Conservation (phyloP, 2,329 filamentous ascomycete genomes). For the Colletotrichum liriopes region DNA sequence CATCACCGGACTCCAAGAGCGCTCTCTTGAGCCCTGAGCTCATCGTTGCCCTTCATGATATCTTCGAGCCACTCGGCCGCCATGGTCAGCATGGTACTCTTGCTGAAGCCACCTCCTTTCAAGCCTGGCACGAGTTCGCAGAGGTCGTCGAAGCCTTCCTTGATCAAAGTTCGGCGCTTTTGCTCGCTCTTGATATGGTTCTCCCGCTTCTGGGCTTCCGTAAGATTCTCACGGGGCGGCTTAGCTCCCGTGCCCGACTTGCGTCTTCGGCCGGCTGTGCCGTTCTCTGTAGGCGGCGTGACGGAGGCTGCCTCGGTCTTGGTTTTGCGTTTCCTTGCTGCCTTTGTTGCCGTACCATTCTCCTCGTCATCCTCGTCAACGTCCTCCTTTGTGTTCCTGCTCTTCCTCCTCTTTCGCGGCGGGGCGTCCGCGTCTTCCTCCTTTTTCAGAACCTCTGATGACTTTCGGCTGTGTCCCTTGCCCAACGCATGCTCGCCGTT, state of each 20-base stretch:
- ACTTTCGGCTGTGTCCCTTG: conserved; percentile 46
- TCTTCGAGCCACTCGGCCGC: conserved; percentile 85
- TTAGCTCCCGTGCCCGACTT: conserved; percentile 66
- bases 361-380: conserved; percentile 60
- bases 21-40: conserved; percentile 69
- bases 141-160: conserved; percentile 87
- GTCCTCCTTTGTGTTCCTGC: conserved; percentile 62
- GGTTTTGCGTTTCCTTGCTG: conserved; percentile 63
- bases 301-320: conserved; percentile 57
- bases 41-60: conserved; percentile 78
- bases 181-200: conserved; percentile 93
- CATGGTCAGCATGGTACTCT: conserved; percentile 84
- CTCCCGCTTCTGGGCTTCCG: conserved; percentile 84
- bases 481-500: conserved; percentile 47
- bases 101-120: conserved; percentile 82
- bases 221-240: conserved; percentile 77
- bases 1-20: conserved; percentile 50
- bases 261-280: conserved; percentile 61
- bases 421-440: conserved; percentile 59
- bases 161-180: conserved; percentile 86
- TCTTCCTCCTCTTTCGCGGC: conserved; percentile 70
- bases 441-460: conserved; percentile 49
- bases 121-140: conserved; percentile 83
- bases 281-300: conserved; percentile 54
- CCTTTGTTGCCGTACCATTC: conserved; percentile 50